phyloP scores from a whole-genome alignment of 2,329 filamentous ascomycete species.

The Epichloe elymi region DNA sequence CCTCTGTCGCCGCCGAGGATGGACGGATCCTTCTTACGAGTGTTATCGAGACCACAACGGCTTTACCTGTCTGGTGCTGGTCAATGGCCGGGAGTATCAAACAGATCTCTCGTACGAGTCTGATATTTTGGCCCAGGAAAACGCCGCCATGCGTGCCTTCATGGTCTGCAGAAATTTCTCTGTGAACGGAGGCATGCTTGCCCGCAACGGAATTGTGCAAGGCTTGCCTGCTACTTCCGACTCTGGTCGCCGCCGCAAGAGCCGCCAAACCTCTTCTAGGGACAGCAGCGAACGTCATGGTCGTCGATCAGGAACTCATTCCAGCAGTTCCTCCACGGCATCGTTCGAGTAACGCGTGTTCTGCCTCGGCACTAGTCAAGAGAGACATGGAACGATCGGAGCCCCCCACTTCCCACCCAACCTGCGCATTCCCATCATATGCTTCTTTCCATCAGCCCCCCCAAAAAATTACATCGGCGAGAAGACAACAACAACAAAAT shows the following conservation, averaged over 20 bases:
- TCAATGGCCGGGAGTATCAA: constrained; percentile 94
- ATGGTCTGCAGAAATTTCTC: constrained; percentile 98
- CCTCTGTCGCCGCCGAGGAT: constrained; percentile 87
- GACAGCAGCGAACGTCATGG: constrained; percentile 31
- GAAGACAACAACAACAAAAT: background rate
- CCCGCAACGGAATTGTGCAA: constrained; percentile 55
- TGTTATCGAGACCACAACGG: constrained; percentile 61
- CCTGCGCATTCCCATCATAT: background rate
- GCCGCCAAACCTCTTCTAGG: constrained; percentile 36
- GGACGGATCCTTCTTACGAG: constrained; percentile 84
- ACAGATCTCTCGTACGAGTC: constrained; percentile 77
- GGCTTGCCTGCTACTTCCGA: constrained; percentile 43
- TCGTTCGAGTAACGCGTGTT: constrained; percentile 37
- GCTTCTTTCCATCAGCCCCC: background rate
- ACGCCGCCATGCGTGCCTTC: constrained; percentile 89
- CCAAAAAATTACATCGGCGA: background rate
- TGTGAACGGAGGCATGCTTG: constrained; percentile 85
- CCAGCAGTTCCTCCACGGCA: constrained; percentile 48
- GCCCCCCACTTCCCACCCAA: background rate
- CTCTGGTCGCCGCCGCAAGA: constrained; percentile 35
- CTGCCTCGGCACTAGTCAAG: background rate
- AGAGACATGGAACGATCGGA: constrained; percentile 2
- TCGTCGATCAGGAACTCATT: constrained; percentile 43
- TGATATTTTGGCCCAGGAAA: constrained; percentile 74
- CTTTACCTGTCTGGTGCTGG: constrained; percentile 80